These are phyloP conservation scores for Aspergillus carbonarius DNA, from an alignment of 2,329 filamentous ascomycete species.

Conservation along the genomic window DNA sequence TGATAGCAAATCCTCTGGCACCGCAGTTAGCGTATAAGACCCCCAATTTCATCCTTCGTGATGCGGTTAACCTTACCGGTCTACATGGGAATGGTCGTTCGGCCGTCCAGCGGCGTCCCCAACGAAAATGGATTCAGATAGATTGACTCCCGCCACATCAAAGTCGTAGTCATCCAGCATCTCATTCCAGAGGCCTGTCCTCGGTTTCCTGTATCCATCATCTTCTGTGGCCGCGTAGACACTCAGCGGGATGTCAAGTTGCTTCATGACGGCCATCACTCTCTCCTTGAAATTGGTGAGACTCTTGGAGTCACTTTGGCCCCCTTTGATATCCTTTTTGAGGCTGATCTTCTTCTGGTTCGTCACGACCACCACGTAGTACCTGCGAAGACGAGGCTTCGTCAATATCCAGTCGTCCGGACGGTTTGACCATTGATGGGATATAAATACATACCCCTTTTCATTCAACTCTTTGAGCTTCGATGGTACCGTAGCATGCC, in stretches of 20 bases:
- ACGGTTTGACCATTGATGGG: not conserved
- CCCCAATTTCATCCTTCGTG: not conserved
- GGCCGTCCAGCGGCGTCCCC: constrained; percentile 71
- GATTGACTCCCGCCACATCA: constrained; percentile 60
- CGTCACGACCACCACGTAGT: constrained; percentile 74
- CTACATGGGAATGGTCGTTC: constrained; percentile 61
- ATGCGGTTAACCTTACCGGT: constrained; percentile 47
- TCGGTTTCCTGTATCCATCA: constrained; percentile 82
- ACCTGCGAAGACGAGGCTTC: constrained; percentile 49
- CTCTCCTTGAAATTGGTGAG: constrained; percentile 82
- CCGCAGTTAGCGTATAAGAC: not conserved
- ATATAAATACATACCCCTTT: constrained; percentile 57
- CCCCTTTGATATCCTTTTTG: constrained; percentile 68
- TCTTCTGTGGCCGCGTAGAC: constrained; percentile 84
- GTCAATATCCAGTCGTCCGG: not conserved
- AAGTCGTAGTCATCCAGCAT: constrained; percentile 63
- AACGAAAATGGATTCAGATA: constrained; percentile 74
- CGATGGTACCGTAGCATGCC: constrained; percentile 69
- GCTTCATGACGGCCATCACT: constrained; percentile 64
- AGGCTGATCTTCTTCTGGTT: constrained; percentile 85
- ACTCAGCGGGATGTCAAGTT: constrained; percentile 68
- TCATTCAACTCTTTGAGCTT: constrained; percentile 67
- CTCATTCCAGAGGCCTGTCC: constrained; percentile 82
- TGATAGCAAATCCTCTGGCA: constrained; percentile 76
- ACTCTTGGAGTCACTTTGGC: constrained; percentile 66